These are phyloP conservation scores for Talaromyces sp. DNA, from an alignment of 2,329 filamentous ascomycete genomes.

Conservation along the genomic window DNA sequence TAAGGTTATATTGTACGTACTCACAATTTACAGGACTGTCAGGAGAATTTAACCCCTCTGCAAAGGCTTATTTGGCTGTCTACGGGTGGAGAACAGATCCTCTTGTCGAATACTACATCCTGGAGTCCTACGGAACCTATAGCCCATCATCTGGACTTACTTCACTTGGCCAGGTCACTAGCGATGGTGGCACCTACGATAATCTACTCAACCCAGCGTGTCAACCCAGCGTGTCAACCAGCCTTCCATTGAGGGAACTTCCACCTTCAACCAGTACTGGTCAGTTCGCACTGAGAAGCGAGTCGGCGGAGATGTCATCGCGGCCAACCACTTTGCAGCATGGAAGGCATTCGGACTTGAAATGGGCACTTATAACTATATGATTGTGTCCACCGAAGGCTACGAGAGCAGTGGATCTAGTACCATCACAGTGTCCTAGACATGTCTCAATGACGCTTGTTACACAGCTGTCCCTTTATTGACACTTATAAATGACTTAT, in stretches of 20 bases:
- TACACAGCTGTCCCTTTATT: neutral
- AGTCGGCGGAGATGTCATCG: conserved; percentile 37
- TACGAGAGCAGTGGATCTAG: conserved; percentile 16
- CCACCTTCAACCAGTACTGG: conserved; percentile 47
- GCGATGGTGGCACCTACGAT: conserved; percentile 40
- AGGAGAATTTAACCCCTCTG: conserved; percentile 34
- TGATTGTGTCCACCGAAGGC: conserved; percentile 45
- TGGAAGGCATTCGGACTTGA: conserved; percentile 36
- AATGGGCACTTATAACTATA: conserved; percentile 40
- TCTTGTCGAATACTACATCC: conserved; percentile 40
- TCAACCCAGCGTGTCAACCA: conserved; percentile 39
- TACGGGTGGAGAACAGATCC: conserved; percentile 46
- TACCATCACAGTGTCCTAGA: conserved; percentile 11
- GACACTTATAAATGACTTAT: neutral
- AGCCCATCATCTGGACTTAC: conserved; percentile 32
- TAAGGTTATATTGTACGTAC: neutral
- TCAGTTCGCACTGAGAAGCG: conserved; percentile 41
- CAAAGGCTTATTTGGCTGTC: conserved; percentile 36
- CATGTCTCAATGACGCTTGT: neutral
- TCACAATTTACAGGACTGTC: conserved; percentile 20
- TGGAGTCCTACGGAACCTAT: conserved; percentile 34
- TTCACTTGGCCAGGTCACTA: conserved; percentile 36
- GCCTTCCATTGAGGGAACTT: conserved; percentile 42
- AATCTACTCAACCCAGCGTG: conserved; percentile 39
- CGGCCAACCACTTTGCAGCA: conserved; percentile 39